Percentiles rank a stretch among this genome's conserved stretches.
phyloP scores from a whole-genome alignment of 352 stramenopile genomes.

The Thraustochytrium sp. region DNA sequence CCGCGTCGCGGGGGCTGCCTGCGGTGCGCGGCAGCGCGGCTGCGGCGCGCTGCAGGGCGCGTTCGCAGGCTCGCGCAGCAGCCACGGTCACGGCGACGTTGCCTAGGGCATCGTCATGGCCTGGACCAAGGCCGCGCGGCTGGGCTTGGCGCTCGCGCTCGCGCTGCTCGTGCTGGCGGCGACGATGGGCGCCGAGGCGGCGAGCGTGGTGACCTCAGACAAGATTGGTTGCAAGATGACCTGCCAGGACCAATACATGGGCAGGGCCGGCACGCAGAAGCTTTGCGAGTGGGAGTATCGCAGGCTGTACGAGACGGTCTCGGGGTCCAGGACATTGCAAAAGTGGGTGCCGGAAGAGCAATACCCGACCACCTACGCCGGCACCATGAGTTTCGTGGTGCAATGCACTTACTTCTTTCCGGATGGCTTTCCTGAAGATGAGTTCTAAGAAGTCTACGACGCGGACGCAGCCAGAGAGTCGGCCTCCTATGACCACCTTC shows the following conservation, averaged over 20 bases:
- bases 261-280: not conserved
- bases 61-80: no score
- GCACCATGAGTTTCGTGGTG: not conserved
- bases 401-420: conserved; percentile 6
- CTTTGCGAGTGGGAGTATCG: conserved; percentile 10
- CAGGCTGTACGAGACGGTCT: not conserved
- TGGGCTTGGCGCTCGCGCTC: no score
- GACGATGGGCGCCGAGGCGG: no score
- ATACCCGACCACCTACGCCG: not conserved
- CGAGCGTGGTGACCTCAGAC: not conserved
- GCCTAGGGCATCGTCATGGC: no score
- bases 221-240: not conserved
- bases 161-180: no score
- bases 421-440: not conserved
- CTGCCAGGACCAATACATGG: not conserved
- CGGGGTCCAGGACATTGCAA: not conserved
- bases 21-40: no score
- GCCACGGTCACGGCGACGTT: no score
- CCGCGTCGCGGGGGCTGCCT: no score
- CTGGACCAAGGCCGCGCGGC: no score
- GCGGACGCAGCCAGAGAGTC: no score
- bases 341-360: not conserved
- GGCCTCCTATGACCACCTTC: no score
- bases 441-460: not conserved
- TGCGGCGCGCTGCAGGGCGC: no score